Evolutionary conservation across 441 rosid species (phyloP), one percentile per base, ranked within the genome.

Genomic region (Populus trichocarpa): DNA sequence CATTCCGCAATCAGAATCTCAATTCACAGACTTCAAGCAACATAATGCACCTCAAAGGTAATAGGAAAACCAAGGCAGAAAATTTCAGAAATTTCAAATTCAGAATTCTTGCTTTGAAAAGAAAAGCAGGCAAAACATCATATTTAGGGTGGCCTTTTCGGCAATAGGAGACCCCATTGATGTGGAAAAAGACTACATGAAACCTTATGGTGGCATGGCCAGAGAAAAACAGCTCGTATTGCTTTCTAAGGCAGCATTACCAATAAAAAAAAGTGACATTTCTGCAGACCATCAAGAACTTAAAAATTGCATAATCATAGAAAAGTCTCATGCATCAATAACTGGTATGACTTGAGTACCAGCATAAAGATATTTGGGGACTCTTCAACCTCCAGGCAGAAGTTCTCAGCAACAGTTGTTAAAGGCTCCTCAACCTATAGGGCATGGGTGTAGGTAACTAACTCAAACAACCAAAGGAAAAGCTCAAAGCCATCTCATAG

Each of bases 1-100:
- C 8, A 72, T 4, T 36, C 23, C 2, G 16, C 30, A 76, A 71
- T 30, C 42, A 30, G 71, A 33, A 6, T 42, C n/a, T 61, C 50
- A 73, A 82, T 71, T 71, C n/a, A 73, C 6, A 22, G 1, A 26
- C 40, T 35, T 23, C 22, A 53, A 73, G 77, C n/a, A 35, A n/a
- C 11, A 59, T 30, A 69, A 72, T 74, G 38, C 32, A 46, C 46
- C 33, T 26, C 61, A 61, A 75, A 66, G 65, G 32, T 66, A 80
- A 67, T 57, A 59, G 11, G 42, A 33, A 72, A 73, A 12, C 53
- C 25, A 50, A 25, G 32, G 16, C 8, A 20, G 22, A 72, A n/a
- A 38, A 9, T 53, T 18, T 28, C 69, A 66, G 33, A 66, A 25
- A 28, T 26, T 66, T 11, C 18, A 30, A 66, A 66, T 66, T 13